Conservation (phyloP, 805 yeast species). For the Zygotorulaspora florentina region DNA sequence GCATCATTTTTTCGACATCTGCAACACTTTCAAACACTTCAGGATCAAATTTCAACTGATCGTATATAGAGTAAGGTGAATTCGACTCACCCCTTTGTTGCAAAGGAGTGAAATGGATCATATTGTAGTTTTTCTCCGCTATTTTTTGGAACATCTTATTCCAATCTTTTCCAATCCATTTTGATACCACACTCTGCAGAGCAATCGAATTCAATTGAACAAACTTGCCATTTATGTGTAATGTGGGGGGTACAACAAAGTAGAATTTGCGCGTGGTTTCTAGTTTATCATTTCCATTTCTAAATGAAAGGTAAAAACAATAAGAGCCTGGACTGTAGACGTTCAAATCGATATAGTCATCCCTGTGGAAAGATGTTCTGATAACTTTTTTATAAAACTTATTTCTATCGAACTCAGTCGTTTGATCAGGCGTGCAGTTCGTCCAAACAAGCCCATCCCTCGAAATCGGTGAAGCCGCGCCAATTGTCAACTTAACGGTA, state of each 20-base stretch:
- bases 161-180: slow-evolving; percentile 89
- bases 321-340: slow-evolving; percentile 75
- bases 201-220: slow-evolving; percentile 75
- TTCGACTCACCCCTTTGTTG: slow-evolving; percentile 85
- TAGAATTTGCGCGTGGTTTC: slow-evolving; percentile 57
- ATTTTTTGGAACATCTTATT: slow-evolving; percentile 56
- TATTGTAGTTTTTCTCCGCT: slow-evolving; percentile 77
- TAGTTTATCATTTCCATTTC: slow-evolving; percentile 34
- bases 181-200: slow-evolving; percentile 80
- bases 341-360: slow-evolving; percentile 55
- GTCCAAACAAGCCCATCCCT: slow-evolving; percentile 70
- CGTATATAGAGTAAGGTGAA: slow-evolving; percentile 89
- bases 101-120: slow-evolving; percentile 94
- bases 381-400: slow-evolving; percentile 50
- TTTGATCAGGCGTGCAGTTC: slow-evolving; percentile 55
- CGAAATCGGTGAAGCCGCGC: slow-evolving; percentile 71
- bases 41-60: slow-evolving; percentile 77
- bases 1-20: slow-evolving; percentile 52
- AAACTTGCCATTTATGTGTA: slow-evolving; percentile 50
- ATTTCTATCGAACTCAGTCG: slow-evolving; percentile 50
- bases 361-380: slow-evolving; percentile 57
- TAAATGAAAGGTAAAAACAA: slow-evolving; percentile 65
- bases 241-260: slow-evolving; percentile 77
- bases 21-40: slow-evolving; percentile 50
- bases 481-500: slow-evolving; percentile 55